Evolutionary conservation across 2,329 filamentous ascomycete species (phyloP).

Genomic region (Ambrosiella xylebori): DNA sequence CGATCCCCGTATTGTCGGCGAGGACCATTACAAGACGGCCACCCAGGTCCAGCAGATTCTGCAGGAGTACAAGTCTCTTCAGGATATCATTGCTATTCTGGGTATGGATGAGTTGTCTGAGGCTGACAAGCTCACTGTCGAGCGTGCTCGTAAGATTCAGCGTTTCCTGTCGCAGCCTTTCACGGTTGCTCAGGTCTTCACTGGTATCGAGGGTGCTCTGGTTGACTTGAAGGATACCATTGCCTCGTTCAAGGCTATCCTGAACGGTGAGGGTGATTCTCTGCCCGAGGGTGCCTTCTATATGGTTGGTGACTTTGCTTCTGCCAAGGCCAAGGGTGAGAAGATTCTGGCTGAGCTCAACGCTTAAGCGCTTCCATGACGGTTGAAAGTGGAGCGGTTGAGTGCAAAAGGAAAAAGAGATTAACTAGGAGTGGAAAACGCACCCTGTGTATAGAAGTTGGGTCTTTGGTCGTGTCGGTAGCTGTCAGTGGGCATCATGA

Average conservation of each 20-base stretch:
- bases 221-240: constrained; percentile 99
- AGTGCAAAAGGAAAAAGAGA: constrained; percentile 11
- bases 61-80: constrained; percentile 99
- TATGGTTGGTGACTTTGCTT: constrained; percentile 95
- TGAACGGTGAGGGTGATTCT: constrained; percentile 86
- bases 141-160: constrained; percentile 99
- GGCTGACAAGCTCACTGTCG: constrained; percentile 98
- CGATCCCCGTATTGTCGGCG: constrained; percentile 93
- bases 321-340: constrained; percentile 91
- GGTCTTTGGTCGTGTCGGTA: background rate
- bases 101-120: constrained; percentile 99
- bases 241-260: constrained; percentile 89
- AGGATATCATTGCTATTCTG: constrained; percentile 99
- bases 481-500: background rate
- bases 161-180: constrained; percentile 99
- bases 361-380: constrained; percentile 21
- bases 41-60: constrained; percentile 96
- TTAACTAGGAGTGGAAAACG: constrained; percentile 11
- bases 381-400: constrained; percentile 2
- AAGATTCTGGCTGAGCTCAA: constrained; percentile 94
- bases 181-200: constrained; percentile 72
- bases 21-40: constrained; percentile 94
- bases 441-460: constrained; percentile 11
- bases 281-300: constrained; percentile 89
- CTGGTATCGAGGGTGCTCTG: constrained; percentile 85